Base-by-base conservation (phyloP, 441 rosid genomes). In the Adansonia grandidieri region DNA sequence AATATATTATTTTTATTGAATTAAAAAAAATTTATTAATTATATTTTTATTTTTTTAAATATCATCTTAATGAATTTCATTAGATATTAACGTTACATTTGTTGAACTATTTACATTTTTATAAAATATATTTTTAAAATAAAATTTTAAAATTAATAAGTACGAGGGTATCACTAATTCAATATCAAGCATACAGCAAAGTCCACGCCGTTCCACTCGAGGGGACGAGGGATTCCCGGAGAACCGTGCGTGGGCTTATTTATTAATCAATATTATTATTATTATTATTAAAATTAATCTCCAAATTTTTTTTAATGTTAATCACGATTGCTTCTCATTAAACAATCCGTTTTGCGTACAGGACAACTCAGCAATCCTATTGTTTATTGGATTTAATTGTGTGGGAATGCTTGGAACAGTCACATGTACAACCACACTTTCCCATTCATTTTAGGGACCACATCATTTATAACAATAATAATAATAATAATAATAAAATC, bases 161-260 rank as follows among this genome's bases (percentile, higher is more conserved):
- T 78, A 72, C 64, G 47, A 15, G 65, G 67, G 68, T 24, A 22
- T 61, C 65, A 22, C 54, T 42, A 32, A 32, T 32, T 32, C 4
- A 32, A 3, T 32, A 32, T 22, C 19, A 42, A 60, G 24, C 9
- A 75, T 24, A 79, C 80, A 85, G 82, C 89, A 76, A 81, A 87
- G 75, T 74, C 80, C 85, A 77, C 80, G 83, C 83, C 61, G 84
- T 80, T 72, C 85, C 83, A 80, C 82, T 84, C 84, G 87, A 84
- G 82, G 81, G 83, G 73, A 72, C 70, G 92, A 92, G 91, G 89
- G 97, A 92, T 90, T 90, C 94, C 90, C 90, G 94, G 94, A 84
- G 88, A 87, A 78, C 89, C 92, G 77, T 80, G 90, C 93, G 91
- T 88, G 91, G 89, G 91, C 85, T 88, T 87, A 86, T 70, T 89